A percentile compares a stretch with the other conserved stretches of the same genome.
Evolutionary conservation across 148 eudicot species (phyloP).

Genomic region (Fagopyrum esculentum): DNA sequence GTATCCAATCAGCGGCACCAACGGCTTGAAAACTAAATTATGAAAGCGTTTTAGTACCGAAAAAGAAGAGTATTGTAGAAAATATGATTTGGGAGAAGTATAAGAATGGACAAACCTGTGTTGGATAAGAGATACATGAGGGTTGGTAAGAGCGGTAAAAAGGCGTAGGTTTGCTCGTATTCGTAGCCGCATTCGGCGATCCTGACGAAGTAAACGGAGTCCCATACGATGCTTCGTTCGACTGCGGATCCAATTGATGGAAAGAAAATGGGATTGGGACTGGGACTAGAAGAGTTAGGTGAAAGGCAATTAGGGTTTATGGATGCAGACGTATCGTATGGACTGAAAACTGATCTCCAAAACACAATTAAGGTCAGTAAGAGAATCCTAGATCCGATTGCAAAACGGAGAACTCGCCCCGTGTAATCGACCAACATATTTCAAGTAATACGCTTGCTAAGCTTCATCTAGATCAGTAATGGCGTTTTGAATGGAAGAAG

Average conservation of each 20-base stretch:
- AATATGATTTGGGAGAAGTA: background rate
- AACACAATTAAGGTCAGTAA: constrained; percentile 41
- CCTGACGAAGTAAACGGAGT: constrained; percentile 71
- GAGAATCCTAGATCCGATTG: constrained; percentile 55
- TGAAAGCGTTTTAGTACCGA: background rate
- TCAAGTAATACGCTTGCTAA: background rate
- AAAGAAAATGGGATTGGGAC: constrained; percentile 20
- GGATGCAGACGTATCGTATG: constrained; percentile 93
- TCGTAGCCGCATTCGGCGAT: constrained; percentile 83
- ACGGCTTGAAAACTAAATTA: constrained; percentile 54
- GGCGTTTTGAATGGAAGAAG: background rate
- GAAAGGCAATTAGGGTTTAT: constrained; percentile 71
- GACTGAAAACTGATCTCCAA: constrained; percentile 58
- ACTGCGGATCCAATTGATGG: constrained; percentile 53
- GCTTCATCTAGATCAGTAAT: background rate
- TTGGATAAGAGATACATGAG: constrained; percentile 36
- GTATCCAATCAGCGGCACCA: constrained; percentile 72
- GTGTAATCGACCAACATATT: constrained; percentile 25
- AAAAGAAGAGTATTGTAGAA: background rate
- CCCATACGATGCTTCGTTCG: constrained; percentile 83
- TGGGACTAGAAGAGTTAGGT: constrained; percentile 1
- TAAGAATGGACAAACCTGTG: constrained; percentile 32
- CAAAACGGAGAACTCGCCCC: constrained; percentile 30
- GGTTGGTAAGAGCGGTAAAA: constrained; percentile 71
- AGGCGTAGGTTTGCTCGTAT: constrained; percentile 91